Percentiles rank a stretch among this genome's conserved stretches.
phyloP scores from a whole-genome alignment of 805 yeast species.

The Candida odintsovae region DNA sequence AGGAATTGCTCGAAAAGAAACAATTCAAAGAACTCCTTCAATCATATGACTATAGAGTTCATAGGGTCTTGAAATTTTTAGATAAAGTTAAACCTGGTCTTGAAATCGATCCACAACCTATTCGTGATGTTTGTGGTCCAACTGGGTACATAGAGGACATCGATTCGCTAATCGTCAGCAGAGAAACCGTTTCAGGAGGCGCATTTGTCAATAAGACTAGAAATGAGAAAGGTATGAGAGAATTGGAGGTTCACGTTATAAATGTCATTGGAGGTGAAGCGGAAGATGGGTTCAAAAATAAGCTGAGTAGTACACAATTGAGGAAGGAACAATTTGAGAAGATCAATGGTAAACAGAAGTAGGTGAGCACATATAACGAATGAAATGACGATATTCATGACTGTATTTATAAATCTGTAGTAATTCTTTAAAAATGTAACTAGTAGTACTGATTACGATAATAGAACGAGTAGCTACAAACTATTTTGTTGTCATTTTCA shows the following conservation, averaged over 20 bases:
- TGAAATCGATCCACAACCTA: constrained; percentile 47
- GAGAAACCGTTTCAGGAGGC: constrained; percentile 77
- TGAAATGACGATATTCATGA: too few relatives aligned
- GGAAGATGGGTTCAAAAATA: constrained; percentile 55
- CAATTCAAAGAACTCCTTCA: constrained; percentile 64
- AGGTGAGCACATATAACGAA: not conserved
- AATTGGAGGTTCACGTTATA: constrained; percentile 46
- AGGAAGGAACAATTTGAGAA: constrained; percentile 28
- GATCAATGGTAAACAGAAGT: not conserved
- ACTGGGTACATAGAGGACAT: constrained; percentile 72
- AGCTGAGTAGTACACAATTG: constrained; percentile 80
- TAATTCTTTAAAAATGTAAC: too few relatives aligned
- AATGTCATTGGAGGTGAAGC: constrained; percentile 63
- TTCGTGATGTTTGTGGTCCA: constrained; percentile 91
- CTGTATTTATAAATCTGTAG: too few relatives aligned
- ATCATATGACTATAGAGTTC: constrained; percentile 45
- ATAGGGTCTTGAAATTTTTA: constrained; percentile 45
- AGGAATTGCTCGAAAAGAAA: constrained; percentile 65
- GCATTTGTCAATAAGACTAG: constrained; percentile 64
- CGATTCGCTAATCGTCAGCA: constrained; percentile 74
- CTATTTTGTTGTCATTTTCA: too few relatives aligned
- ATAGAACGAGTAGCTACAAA: too few relatives aligned
- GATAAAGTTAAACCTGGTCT: constrained; percentile 40
- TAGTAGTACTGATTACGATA: too few relatives aligned
- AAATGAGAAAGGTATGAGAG: constrained; percentile 44